Percentiles rank a stretch among this genome's conserved stretches.
These are phyloP conservation scores for Inonotus hispidus DNA, from an alignment of 1,284 basidiomycete genomes.

Conservation along the genomic window DNA sequence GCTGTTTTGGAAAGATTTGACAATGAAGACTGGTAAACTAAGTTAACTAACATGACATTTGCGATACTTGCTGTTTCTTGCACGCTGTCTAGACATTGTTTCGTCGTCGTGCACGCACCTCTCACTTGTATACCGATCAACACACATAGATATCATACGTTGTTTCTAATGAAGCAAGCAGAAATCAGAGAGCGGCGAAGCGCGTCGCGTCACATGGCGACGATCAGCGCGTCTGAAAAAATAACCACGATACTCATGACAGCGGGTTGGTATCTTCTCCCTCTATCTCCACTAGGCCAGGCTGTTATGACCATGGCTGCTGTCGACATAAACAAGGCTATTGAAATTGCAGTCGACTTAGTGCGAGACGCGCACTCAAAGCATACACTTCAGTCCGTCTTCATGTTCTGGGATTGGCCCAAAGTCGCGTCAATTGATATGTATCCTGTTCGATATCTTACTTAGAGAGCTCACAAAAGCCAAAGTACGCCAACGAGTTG, in stretches of 20 bases:
- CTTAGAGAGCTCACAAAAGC: conserved; percentile 42
- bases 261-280: neutral
- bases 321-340: conserved; percentile 14
- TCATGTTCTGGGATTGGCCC: neutral
- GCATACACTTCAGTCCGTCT: conserved; percentile 26
- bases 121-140: neutral
- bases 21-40: conserved; percentile 51
- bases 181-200: neutral
- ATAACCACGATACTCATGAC: neutral
- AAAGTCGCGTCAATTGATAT: neutral
- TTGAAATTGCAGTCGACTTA: conserved; percentile 23
- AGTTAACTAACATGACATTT: neutral
- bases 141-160: neutral
- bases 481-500: conserved; percentile 42
- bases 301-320: neutral
- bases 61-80: neutral
- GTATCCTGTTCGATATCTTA: neutral
- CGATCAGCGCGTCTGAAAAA: neutral
- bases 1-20: conserved; percentile 80
- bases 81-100: neutral
- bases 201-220: conserved; percentile 7
- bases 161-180: neutral
- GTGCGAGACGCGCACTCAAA: conserved; percentile 26
- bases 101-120: neutral
- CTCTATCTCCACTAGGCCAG: neutral